These are phyloP conservation scores for Dalbergia cochinchinensis DNA, from an alignment of 306 rosid species.

Conservation along the genomic window DNA sequence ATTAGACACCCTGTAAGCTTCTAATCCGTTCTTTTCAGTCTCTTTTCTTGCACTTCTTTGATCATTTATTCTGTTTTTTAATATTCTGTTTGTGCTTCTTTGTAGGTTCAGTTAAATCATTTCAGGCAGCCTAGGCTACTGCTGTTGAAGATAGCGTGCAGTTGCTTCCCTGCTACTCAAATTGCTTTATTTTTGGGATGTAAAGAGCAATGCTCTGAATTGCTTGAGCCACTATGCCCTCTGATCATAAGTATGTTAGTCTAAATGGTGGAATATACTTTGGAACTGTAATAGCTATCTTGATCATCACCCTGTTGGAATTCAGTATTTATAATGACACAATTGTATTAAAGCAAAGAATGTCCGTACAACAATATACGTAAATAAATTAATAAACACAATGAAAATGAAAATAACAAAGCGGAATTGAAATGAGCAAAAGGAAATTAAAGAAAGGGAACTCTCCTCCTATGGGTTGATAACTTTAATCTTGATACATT, in stretches of 20 bases:
- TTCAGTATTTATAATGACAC: neutral
- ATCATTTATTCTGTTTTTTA: neutral
- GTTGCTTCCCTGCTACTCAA: slow-evolving; percentile 89
- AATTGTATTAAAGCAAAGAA: too few species aligned
- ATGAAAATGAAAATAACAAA: too few species aligned
- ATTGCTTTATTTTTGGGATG: slow-evolving; percentile 83
- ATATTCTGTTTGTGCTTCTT: slow-evolving; percentile 16
- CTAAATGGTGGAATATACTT: neutral
- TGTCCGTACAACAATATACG: too few species aligned
- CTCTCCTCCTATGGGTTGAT: too few species aligned
- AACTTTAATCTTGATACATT: too few species aligned
- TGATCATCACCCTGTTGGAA: neutral
- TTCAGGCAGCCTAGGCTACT: slow-evolving; percentile 89
- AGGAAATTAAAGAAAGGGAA: too few species aligned
- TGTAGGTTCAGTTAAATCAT: slow-evolving; percentile 92
- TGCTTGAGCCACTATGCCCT: neutral
- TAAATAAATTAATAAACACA: too few species aligned
- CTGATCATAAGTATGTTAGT: neutral
- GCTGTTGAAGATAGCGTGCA: slow-evolving; percentile 75
- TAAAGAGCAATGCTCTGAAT: slow-evolving; percentile 45
- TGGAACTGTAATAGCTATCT: neutral
- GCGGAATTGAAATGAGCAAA: too few species aligned
- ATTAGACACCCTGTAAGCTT: slow-evolving; percentile 69
- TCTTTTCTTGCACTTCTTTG: neutral
- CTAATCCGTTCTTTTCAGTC: neutral